A percentile compares a stretch with the other conserved stretches of the same genome.
phyloP scores from a whole-genome alignment of 2,329 filamentous ascomycete genomes.

The Penicillium glabrum region DNA sequence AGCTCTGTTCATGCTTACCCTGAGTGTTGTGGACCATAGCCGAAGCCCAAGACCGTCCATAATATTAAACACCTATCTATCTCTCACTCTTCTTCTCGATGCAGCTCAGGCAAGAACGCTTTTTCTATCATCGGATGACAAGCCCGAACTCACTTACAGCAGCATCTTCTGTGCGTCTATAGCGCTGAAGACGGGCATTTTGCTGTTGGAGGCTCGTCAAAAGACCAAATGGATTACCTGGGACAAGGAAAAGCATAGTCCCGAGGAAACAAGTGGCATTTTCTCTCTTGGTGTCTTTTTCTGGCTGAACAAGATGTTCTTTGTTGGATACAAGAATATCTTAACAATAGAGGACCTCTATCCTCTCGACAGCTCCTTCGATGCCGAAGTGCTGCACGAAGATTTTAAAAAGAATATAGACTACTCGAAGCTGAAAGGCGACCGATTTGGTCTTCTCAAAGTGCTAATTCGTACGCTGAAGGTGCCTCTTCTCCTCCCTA shows the following conservation, averaged over 20 bases:
- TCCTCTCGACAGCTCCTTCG: not conserved
- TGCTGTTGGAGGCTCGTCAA: constrained; percentile 21
- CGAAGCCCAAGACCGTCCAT: constrained; percentile 41
- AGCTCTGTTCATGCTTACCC: constrained; percentile 11
- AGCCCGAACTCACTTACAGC: constrained; percentile 4
- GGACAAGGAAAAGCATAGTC: constrained; percentile 27
- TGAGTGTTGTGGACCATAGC: constrained; percentile 35
- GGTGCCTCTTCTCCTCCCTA: constrained; percentile 23
- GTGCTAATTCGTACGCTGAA: constrained; percentile 24
- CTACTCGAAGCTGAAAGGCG: not conserved
- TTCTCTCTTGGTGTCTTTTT: constrained; percentile 34
- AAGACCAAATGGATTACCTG: constrained; percentile 27
- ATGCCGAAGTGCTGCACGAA: not conserved
- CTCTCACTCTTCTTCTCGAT: constrained; percentile 43
- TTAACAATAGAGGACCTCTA: constrained; percentile 32
- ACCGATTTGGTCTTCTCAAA: constrained; percentile 8
- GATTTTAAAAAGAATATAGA: not conserved
- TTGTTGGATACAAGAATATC: constrained; percentile 27
- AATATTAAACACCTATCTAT: constrained; percentile 43
- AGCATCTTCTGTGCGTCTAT: constrained; percentile 12
- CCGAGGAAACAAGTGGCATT: constrained; percentile 36
- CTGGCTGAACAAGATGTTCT: constrained; percentile 38
- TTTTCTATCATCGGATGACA: constrained; percentile 12
- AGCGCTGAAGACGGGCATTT: constrained; percentile 1
- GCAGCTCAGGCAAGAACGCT: constrained; percentile 38